These are phyloP conservation scores for Dillenia turbinata DNA, from an alignment of 164 flowering plant genomes.

Conservation along the genomic window DNA sequence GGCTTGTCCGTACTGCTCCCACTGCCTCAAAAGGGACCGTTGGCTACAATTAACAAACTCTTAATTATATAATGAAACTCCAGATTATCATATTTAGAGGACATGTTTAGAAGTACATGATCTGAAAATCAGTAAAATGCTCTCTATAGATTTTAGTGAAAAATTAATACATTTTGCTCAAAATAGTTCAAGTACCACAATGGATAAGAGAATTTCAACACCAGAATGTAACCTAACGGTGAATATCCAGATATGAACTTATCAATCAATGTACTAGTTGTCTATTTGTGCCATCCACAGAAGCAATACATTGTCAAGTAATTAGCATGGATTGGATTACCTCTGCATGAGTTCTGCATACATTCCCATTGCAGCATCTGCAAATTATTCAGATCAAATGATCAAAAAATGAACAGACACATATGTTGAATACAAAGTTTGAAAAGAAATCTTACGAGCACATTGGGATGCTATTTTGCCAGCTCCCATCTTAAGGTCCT, in stretches of 20 bases:
- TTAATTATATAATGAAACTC: no score
- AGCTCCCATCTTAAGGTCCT: conserved; percentile 84
- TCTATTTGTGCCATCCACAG: no score
- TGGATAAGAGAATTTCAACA: no score
- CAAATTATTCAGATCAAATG: conserved; percentile 11
- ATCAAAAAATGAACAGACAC: not conserved
- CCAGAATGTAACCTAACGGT: no score
- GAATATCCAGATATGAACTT: no score
- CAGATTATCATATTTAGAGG: no score
- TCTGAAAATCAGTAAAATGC: no score
- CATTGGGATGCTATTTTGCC: conserved; percentile 98
- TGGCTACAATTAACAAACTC: conserved; percentile 41
- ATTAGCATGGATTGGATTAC: conserved; percentile 25
- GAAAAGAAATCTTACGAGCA: conserved; percentile 69
- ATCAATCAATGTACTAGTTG: no score
- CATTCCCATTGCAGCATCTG: conserved; percentile 97
- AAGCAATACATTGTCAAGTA: no score
- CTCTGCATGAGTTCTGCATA: conserved; percentile 80
- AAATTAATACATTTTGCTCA: not conserved
- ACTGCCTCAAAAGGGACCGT: conserved; percentile 63
- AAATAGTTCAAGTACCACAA: no score
- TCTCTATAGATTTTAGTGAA: no score
- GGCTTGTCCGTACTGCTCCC: conserved; percentile 91
- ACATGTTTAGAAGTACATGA: no score
- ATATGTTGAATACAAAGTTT: not conserved